These are phyloP conservation scores for Magnaporthales sp. DNA, from an alignment of 2,329 filamentous ascomycete species.

Conservation along the genomic window DNA sequence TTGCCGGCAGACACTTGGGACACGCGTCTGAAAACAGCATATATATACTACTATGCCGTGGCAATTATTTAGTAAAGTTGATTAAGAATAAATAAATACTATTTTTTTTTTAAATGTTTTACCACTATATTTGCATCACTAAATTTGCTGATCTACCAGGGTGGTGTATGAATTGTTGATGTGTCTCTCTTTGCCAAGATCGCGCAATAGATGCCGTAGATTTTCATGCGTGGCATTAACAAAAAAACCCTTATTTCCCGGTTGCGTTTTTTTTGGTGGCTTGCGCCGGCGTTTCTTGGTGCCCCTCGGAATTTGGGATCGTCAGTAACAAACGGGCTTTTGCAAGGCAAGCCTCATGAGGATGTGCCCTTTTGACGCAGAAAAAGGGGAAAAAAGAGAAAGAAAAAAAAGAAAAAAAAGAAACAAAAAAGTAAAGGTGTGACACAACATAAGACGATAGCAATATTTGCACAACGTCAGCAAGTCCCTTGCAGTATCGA, in stretches of 20 bases:
- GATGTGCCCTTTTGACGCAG: neutral
- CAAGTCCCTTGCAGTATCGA: neutral
- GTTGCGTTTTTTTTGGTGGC: neutral
- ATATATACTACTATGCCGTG: neutral
- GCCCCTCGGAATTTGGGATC: neutral
- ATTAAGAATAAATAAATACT: no score
- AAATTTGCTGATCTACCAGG: neutral
- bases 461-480: neutral
- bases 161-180: neutral
- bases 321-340: neutral
- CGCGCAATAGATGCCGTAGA: neutral
- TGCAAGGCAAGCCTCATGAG: neutral
- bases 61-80: no score
- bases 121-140: neutral
- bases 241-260: neutral
- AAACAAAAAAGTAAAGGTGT: neutral
- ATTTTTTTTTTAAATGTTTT: neutral
- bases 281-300: neutral
- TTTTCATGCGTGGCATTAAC: neutral
- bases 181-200: neutral
- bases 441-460: neutral
- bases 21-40: neutral
- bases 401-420: neutral
- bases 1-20: neutral
- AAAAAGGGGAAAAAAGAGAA: neutral